Evolutionary conservation across 2,329 filamentous ascomycete species (phyloP).

Genomic region (Trichoderma koningiopsis): DNA sequence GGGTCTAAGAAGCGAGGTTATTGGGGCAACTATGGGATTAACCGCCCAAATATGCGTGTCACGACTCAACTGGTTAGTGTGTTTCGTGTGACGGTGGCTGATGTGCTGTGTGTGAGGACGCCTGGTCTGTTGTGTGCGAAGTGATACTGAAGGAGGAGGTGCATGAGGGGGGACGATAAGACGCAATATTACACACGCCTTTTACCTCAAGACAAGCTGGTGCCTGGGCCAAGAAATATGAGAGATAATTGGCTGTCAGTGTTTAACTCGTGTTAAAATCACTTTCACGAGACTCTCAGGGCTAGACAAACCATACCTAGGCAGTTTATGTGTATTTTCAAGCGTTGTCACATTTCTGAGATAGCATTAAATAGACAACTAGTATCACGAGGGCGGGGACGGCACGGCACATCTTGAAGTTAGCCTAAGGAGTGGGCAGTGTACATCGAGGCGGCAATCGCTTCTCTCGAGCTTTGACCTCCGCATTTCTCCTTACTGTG

Average conservation of each 20-base stretch:
- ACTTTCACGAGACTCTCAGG: not conserved
- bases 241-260: not conserved
- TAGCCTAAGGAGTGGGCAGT: no score
- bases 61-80: not conserved
- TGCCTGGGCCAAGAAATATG: not conserved
- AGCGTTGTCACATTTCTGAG: not conserved
- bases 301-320: not conserved
- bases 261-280: not conserved
- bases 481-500: not conserved
- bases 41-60: not conserved
- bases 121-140: not conserved
- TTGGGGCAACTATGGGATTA: not conserved
- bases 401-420: no score
- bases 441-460: no score
- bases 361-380: no score
- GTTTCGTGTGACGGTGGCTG: not conserved
- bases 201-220: not conserved
- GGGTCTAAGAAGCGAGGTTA: no score
- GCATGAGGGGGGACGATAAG: no score
- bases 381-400: no score
- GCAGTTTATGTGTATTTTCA: not conserved
- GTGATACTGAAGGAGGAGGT: no score
- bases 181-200: not conserved
- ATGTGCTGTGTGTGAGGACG: not conserved
- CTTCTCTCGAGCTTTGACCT: not conserved